Percentiles rank a stretch among this genome's conserved stretches.
phyloP scores from a whole-genome alignment of 2,329 filamentous ascomycete genomes.

The Curvularia verruculosa region DNA sequence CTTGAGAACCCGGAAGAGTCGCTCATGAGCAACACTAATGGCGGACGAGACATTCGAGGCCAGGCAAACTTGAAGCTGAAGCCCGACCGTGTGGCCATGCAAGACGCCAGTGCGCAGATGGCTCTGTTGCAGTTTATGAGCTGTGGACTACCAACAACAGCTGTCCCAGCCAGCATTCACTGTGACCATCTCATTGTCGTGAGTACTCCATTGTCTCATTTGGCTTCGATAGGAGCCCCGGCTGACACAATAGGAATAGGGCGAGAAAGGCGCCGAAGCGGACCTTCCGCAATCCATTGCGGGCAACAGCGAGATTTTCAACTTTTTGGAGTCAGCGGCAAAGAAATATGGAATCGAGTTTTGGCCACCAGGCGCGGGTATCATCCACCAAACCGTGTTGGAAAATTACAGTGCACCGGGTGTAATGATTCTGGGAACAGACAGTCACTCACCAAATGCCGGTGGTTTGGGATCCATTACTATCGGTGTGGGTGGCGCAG shows the following conservation, averaged over 20 bases:
- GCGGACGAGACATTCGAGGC: conserved; percentile 83
- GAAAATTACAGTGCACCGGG: conserved; percentile 98
- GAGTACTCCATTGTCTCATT: neutral
- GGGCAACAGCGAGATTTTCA: conserved; percentile 95
- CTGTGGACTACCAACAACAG: conserved; percentile 85
- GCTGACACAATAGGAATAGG: conserved; percentile 3
- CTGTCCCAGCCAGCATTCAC: conserved; percentile 95
- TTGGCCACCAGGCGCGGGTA: conserved; percentile 50
- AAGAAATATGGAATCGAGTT: conserved; percentile 57
- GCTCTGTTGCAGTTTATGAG: conserved; percentile 98
- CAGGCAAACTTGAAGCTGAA: conserved; percentile 94
- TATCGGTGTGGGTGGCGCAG: conserved; percentile 95
- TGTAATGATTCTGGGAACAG: conserved; percentile 97
- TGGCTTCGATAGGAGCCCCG: neutral
- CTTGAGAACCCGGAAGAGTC: conserved; percentile 88
- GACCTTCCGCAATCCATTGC: conserved; percentile 85
- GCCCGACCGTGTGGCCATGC: conserved; percentile 97
- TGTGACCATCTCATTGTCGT: conserved; percentile 96
- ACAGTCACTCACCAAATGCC: conserved; percentile 97
- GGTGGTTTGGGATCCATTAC: conserved; percentile 91
- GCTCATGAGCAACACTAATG: conserved; percentile 79
- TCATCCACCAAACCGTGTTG: conserved; percentile 89
- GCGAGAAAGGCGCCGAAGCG: conserved; percentile 80
- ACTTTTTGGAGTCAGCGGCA: conserved; percentile 88
- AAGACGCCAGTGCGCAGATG: conserved; percentile 99